A percentile compares a stretch with the other conserved stretches of the same genome.
These are phyloP conservation scores for Tetradesmus lagerheimii DNA, from an alignment of 139 green algal genomes.

Conservation along the genomic window DNA sequence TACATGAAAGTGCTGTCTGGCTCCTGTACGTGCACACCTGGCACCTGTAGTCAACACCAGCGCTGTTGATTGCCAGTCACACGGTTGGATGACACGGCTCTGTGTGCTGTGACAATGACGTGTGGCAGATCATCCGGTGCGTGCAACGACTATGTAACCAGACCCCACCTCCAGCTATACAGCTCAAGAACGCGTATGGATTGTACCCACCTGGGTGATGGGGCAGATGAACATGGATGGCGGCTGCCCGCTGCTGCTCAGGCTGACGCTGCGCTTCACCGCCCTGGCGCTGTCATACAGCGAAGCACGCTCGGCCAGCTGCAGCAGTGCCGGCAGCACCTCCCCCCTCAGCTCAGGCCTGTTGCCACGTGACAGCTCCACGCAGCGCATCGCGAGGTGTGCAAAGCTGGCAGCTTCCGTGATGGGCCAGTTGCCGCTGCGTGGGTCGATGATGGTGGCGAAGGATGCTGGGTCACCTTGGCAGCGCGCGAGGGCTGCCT, in stretches of 20 bases:
- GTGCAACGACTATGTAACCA: too few relatives aligned
- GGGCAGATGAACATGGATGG: slow-evolving; percentile 69
- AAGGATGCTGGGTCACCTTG: slow-evolving; percentile 40
- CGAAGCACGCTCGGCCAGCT: slow-evolving; percentile 55
- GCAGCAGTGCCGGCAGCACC: slow-evolving; percentile 55
- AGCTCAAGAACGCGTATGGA: too few relatives aligned
- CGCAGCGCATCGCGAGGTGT: slow-evolving; percentile 58
- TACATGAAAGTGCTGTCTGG: background rate
- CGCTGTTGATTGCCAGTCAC: too few relatives aligned
- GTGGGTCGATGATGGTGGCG: slow-evolving; percentile 48
- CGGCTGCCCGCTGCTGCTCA: slow-evolving; percentile 26
- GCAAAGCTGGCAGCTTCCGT: slow-evolving; percentile 59
- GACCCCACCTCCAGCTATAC: too few relatives aligned
- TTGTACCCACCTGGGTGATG: slow-evolving; percentile 65
- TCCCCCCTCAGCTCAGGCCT: slow-evolving; percentile 53
- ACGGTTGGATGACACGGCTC: too few relatives aligned
- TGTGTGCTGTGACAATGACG: background rate
- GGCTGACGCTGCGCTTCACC: background rate
- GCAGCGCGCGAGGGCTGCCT: slow-evolving; percentile 42
- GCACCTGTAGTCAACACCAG: background rate
- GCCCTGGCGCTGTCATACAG: slow-evolving; percentile 41
- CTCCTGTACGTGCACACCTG: background rate
- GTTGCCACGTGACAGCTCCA: slow-evolving; percentile 42
- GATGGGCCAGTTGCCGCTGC: slow-evolving; percentile 57
- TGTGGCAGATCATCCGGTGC: background rate